phyloP scores from a whole-genome alignment of 2,329 filamentous ascomycete species.

The Sphaerulina vaccinii region DNA sequence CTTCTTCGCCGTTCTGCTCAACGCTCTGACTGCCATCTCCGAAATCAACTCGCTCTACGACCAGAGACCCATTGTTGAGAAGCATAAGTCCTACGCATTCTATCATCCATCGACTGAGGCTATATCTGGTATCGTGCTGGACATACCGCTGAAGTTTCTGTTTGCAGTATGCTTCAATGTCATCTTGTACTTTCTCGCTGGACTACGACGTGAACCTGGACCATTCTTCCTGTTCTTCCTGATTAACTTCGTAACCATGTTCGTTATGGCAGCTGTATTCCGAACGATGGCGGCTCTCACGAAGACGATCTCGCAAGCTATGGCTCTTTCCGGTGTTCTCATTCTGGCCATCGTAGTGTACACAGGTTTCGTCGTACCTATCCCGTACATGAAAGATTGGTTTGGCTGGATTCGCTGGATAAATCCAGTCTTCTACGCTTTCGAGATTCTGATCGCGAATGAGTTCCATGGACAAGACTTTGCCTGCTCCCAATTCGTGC shows the following conservation, averaged over 20 bases:
- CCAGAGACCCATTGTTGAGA: conserved; percentile 50
- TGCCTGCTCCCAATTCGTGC: conserved; percentile 40
- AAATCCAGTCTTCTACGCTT: conserved; percentile 65
- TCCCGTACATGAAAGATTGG: conserved; percentile 54
- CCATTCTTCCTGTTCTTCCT: conserved; percentile 65
- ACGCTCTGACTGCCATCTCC: conserved; percentile 57
- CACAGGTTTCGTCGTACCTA: conserved; percentile 48
- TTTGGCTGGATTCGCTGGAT: conserved; percentile 45
- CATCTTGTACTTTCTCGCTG: conserved; percentile 58
- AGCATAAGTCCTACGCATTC: conserved; percentile 46
- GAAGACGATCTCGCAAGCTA: conserved; percentile 62
- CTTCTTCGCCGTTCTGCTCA: conserved; percentile 62
- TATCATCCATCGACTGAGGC: conserved; percentile 48
- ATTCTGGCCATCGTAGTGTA: conserved; percentile 62
- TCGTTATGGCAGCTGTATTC: conserved; percentile 58
- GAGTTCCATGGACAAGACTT: conserved; percentile 47
- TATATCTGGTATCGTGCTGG: conserved; percentile 54
- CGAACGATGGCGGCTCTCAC: conserved; percentile 60
- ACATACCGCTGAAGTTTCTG: conserved; percentile 59
- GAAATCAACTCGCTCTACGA: conserved; percentile 66
- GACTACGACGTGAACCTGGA: conserved; percentile 40
- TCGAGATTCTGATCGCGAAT: conserved; percentile 59
- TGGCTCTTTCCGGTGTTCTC: conserved; percentile 55
- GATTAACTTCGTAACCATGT: conserved; percentile 59
- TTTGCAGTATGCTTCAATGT: conserved; percentile 54